These are phyloP conservation scores for Colletotrichum spaethianum DNA, from an alignment of 2,329 filamentous ascomycete genomes.

Conservation along the genomic window DNA sequence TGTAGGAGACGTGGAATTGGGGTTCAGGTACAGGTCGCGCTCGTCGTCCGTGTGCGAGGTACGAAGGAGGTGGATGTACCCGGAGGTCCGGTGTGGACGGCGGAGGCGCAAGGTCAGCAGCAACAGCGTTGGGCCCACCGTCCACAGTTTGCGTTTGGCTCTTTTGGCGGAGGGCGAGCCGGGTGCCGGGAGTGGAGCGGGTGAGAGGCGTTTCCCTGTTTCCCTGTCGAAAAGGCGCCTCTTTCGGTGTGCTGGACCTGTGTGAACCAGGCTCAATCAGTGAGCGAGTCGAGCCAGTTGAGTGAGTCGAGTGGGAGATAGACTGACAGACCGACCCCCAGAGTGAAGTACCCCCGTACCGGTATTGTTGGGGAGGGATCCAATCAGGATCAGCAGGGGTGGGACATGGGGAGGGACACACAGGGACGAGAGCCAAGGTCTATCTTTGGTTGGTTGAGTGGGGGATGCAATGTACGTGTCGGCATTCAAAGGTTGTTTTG, in stretches of 20 bases:
- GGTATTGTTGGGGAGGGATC: conserved; percentile 39
- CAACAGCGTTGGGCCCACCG: conserved; percentile 3
- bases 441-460: conserved; percentile 27
- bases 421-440: background rate
- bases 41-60: conserved; percentile 11
- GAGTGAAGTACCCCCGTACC: background rate
- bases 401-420: no score
- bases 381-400: conserved; percentile 39
- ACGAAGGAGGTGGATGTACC: conserved; percentile 31
- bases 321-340: background rate
- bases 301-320: background rate
- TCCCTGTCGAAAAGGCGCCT: conserved; percentile 7
- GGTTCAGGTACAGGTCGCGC: conserved; percentile 8
- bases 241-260: background rate
- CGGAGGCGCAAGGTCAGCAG: background rate
- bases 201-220: background rate
- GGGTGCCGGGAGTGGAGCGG: conserved; percentile 31
- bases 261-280: background rate
- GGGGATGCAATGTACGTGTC: conserved; percentile 27
- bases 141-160: background rate
- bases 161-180: conserved; percentile 24
- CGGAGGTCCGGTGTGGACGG: conserved; percentile 36
- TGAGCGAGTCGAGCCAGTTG: background rate
- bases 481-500: conserved; percentile 11
- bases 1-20: background rate